Base-by-base conservation (phyloP, 1,284 basidiomycete species). In the Peniophora sp. region DNA sequence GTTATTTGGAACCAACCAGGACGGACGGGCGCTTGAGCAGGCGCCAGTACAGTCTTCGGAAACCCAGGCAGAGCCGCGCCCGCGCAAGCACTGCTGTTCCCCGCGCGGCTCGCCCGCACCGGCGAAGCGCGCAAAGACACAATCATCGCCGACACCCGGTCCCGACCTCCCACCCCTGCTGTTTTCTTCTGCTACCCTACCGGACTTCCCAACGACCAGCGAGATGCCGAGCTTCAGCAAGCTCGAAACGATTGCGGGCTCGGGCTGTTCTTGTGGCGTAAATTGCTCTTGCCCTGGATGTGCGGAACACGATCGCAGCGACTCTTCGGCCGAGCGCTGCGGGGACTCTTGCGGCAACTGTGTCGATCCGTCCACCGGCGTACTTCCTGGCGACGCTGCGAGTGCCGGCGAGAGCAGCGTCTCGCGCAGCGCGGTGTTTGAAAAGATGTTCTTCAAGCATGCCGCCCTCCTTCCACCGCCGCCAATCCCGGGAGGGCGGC, bases 281-380 rank as follows among this genome's bases (percentile, higher is more conserved):
- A 65, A 68, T 38, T 86, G 83, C 58, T 72, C 70, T 20, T 86
- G 83, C 62, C 83, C 82, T 2, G 82, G 80, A 47, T 86, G 83
- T 59, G 59, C 75, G 14, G 71, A 80, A 55, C 83, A 86, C 59
- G 73, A 73, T 8, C 45, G 22, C 17, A 17, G 25, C 14, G 71
- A 75, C 58, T 32, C 27, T 32, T 83, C 81, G 58, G 65, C 68
- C 17, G 73, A 78, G 27, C 78, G 78, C 24, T 85, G 82, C 56
- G 66, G 69, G 9, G 72, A 73, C 44, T n/a, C 16, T 6, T 45
- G 44, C 20, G 23, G 44, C 16, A n/a, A 45, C 23, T 85, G 83
- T 54, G 64, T 85, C 19, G 82, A 85, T 59, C 66, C 68, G 44
- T 41, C 49, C 50, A 23, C 55, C 55, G 49, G 54, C 49, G 43